Base-by-base conservation (phyloP, 805 yeast genomes). In the Wilhelminamyces savonicus region DNA sequence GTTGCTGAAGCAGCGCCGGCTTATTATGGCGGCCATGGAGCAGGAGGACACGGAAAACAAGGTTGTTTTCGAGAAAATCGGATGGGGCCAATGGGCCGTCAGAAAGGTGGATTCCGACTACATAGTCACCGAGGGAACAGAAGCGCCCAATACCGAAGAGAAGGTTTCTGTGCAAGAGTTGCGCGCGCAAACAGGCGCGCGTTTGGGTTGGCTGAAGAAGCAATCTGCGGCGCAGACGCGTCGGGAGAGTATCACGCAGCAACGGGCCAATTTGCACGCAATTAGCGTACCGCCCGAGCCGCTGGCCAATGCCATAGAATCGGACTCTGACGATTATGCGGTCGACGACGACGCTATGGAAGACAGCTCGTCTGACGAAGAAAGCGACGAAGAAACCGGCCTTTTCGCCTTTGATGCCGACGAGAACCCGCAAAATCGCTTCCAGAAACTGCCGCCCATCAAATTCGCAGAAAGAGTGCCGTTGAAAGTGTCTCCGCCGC, bases 81-180 rank as follows among this genome's bases (percentile, higher is more conserved):
- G 97, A 14, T 88, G 97, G 97, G 97, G 97, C 36, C 94, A 88
- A 54, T 88, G 97, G 97, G 82, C 82, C 15, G 94, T 88, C 3
- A 70, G 77, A 44, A 59, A 63, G 28, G 74, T 46, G 44, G 69
- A 55, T 50, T 68, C 56, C 18, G 62, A 71, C 54, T 52, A 46
- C 46, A 44, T 66, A 54, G 52, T 69, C 46, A 69, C 72, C 24
- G 74, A 70, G 43, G 76, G 72, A 32, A 48, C 55, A 3, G 61
- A 54, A 16, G 24, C 24, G 10, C 23, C 4, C 17, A 31, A 43
- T 21, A 34, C 46, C n/a, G 41, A 29, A 13, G 38, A 56, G 50
- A 56, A 56, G 48, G 40, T 45, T 14, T 46, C 48, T 23, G 56
- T 62, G 18, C 52, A 58, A 28, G 67, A 62, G 25, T 41, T 59